phyloP scores from a whole-genome alignment of 257 asterid genomes.

The Scutellaria baicalensis region DNA sequence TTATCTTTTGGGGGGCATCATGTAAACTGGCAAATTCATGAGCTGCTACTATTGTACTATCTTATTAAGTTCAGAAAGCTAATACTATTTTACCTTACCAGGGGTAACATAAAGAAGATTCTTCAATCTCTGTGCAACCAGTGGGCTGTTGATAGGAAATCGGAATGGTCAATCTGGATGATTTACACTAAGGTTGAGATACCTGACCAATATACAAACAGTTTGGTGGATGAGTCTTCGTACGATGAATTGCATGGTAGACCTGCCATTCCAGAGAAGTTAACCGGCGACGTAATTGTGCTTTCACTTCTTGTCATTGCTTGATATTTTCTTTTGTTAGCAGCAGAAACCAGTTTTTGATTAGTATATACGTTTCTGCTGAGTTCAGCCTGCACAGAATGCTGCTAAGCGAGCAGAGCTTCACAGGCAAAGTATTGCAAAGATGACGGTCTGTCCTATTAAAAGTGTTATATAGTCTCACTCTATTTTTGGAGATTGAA shows the following conservation, averaged over 20 bases:
- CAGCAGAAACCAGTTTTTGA: neutral
- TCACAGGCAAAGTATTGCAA: slow-evolving; percentile 75
- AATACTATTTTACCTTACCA: slow-evolving; percentile 18
- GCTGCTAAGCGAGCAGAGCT: slow-evolving; percentile 72
- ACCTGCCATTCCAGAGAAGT: slow-evolving; percentile 48
- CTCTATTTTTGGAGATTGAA: slow-evolving; percentile 16
- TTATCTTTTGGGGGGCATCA: neutral
- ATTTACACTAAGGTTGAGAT: slow-evolving; percentile 63
- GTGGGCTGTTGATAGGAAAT: slow-evolving; percentile 67
- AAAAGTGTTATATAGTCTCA: neutral
- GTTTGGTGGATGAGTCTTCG: slow-evolving; percentile 51
- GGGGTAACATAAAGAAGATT: slow-evolving; percentile 52
- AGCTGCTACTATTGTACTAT: neutral
- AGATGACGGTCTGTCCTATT: slow-evolving; percentile 54
- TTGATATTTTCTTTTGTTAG: neutral
- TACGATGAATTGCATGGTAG: slow-evolving; percentile 42
- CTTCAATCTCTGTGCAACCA: slow-evolving; percentile 53
- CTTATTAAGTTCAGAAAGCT: slow-evolving; percentile 11
- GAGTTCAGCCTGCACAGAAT: slow-evolving; percentile 61
- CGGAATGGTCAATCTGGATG: slow-evolving; percentile 93
- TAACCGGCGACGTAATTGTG: slow-evolving; percentile 54
- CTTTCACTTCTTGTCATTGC: slow-evolving; percentile 8
- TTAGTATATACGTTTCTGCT: slow-evolving; percentile 7
- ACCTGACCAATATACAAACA: slow-evolving; percentile 69
- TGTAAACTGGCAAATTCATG: neutral